These are phyloP conservation scores for Neurospora sp. DNA, from an alignment of 495 filamentous ascomycete genomes.

Conservation along the genomic window DNA sequence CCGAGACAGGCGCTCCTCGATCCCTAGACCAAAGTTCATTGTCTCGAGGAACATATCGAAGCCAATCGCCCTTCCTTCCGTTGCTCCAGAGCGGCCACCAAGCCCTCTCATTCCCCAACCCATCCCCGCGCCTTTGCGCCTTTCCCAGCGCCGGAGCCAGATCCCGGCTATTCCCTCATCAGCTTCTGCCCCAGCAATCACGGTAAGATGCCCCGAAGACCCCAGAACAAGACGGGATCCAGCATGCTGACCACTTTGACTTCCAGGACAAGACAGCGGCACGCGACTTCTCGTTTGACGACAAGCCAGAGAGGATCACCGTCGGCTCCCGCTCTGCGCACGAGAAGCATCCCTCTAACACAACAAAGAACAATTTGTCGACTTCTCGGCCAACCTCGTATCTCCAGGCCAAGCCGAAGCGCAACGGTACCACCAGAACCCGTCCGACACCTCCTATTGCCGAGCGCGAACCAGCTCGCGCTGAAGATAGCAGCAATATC, in stretches of 20 bases:
- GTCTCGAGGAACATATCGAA: background rate
- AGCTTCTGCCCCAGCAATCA: too few species aligned
- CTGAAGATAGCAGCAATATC: background rate
- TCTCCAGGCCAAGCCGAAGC: background rate
- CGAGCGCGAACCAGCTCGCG: background rate
- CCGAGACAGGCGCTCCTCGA: background rate
- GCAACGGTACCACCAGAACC: background rate
- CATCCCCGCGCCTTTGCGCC: background rate
- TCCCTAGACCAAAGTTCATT: background rate
- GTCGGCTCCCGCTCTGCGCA: background rate
- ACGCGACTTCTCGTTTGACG: background rate
- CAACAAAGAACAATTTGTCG: background rate
- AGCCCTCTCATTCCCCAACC: background rate
- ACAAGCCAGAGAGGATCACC: background rate
- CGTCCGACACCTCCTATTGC: fast-evolving
- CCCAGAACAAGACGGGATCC: too few species aligned
- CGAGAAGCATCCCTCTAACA: background rate
- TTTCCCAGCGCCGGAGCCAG: background rate
- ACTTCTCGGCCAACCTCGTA: background rate
- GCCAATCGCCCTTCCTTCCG: background rate
- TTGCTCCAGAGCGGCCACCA: background rate
- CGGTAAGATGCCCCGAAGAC: too few species aligned
- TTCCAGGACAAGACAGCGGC: too few species aligned
- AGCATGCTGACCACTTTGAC: too few species aligned
- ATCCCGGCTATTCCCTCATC: too few species aligned